A percentile compares a stretch with the other conserved stretches of the same genome.
Conservation (phyloP, 2,329 filamentous ascomycete species). For the Conoideocrella luteorostrata region DNA sequence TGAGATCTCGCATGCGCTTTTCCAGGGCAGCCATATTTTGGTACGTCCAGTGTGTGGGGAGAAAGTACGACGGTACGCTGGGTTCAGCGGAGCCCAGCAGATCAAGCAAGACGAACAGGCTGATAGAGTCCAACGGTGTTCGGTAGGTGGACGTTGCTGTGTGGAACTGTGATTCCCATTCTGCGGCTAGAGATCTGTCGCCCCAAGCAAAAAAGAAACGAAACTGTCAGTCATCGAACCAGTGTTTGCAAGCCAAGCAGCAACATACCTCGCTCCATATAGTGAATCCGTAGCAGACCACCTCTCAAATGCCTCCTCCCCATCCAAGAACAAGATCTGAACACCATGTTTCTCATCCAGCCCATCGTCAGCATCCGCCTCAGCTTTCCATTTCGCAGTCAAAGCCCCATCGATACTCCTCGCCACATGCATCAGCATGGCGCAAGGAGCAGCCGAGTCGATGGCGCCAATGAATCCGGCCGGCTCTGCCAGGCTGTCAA, state of each 20-base stretch:
- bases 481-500: conserved; percentile 77
- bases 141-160: conserved; percentile 67
- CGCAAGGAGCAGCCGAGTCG: conserved; percentile 90
- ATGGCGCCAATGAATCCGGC: conserved; percentile 87
- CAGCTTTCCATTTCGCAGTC: conserved; percentile 72
- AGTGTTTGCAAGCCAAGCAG: too few species aligned
- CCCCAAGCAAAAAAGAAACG: background rate
- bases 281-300: conserved; percentile 82
- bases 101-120: conserved; percentile 86
- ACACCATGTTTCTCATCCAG: conserved; percentile 75
- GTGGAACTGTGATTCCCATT: conserved; percentile 69
- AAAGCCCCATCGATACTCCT: conserved; percentile 73
- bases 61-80: conserved; percentile 76
- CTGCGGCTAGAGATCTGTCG: conserved; percentile 61
- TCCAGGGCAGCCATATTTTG: conserved; percentile 68
- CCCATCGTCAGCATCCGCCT: conserved; percentile 52
- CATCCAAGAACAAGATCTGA: conserved; percentile 85
- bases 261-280: conserved; percentile 75
- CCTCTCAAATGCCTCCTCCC: conserved; percentile 80
- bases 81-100: conserved; percentile 69
- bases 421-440: conserved; percentile 84
- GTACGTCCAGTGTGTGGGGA: conserved; percentile 92
- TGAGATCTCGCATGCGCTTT: conserved; percentile 60
- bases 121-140: conserved; percentile 71
- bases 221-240: too few species aligned